Percentiles rank a stretch among this genome's conserved stretches.
Conservation (phyloP, 1,139 yeast species). For the Kurtzmaniella natalensis region DNA sequence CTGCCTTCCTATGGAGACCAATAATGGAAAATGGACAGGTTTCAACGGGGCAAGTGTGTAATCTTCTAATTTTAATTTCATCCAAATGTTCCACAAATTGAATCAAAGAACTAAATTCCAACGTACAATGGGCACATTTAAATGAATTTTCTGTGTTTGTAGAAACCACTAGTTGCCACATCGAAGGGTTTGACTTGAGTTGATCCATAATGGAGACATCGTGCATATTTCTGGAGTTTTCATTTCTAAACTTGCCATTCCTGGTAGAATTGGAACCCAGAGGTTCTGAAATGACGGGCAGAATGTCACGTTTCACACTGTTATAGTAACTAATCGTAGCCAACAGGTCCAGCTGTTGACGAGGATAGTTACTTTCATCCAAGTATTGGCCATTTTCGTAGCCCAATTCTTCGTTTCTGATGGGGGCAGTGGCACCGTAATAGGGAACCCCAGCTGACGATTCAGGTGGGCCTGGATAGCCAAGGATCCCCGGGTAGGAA, state of each 20-base stretch:
- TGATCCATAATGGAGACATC: conserved; percentile 2
- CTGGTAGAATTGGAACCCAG: neutral
- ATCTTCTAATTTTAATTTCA: conserved; percentile 30
- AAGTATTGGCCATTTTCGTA: neutral
- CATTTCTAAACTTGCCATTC: neutral
- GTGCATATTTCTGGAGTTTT: neutral
- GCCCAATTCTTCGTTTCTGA: neutral
- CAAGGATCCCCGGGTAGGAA: neutral
- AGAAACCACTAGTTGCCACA: conserved; percentile 3
- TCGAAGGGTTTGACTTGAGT: conserved; percentile 1
- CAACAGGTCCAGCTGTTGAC: conserved; percentile 4
- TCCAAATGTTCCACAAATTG: conserved; percentile 47
- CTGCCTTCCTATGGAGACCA: conserved; percentile 58
- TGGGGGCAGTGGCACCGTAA: neutral
- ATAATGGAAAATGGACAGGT: conserved; percentile 60
- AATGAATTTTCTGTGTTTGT: conserved; percentile 1
- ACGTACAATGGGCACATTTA: conserved; percentile 48
- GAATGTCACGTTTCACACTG: neutral
- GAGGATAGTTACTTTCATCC: neutral
- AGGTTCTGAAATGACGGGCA: neutral
- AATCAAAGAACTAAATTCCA: conserved; percentile 33
- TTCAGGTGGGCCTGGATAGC: neutral
- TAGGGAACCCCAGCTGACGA: neutral
- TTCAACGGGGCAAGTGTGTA: conserved; percentile 40
- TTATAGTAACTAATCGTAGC: neutral